Conservation (phyloP, 768 basidiomycete genomes). For the Agaricus blazei region DNA sequence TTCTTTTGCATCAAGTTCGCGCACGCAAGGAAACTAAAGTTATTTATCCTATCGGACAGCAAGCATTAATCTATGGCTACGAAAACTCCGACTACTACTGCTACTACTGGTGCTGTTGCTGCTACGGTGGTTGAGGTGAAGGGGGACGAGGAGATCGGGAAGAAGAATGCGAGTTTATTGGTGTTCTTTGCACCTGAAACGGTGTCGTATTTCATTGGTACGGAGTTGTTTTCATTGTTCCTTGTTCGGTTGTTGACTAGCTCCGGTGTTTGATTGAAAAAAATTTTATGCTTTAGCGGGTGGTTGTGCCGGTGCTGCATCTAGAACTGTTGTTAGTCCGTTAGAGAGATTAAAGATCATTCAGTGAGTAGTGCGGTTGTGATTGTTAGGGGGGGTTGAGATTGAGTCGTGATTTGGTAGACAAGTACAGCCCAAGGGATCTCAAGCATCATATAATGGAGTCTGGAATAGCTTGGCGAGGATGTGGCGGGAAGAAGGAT, state of each 20-base stretch:
- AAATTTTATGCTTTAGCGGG: slow-evolving; percentile 32
- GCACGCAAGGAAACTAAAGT: background rate
- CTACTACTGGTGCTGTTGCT: background rate
- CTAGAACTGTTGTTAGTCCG: slow-evolving; percentile 88
- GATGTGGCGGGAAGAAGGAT: slow-evolving; percentile 94
- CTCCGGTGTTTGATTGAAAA: background rate
- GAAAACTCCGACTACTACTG: background rate
- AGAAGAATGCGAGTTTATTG: slow-evolving; percentile 7
- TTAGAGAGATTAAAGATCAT: slow-evolving; percentile 95
- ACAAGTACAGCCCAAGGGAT: slow-evolving; percentile 79
- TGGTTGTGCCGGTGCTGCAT: slow-evolving; percentile 61
- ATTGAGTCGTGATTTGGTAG: slow-evolving; percentile 32
- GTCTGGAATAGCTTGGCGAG: slow-evolving; percentile 80
- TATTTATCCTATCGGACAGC: background rate
- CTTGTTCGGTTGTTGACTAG: background rate
- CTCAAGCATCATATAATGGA: slow-evolving; percentile 69
- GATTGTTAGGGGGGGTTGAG: background rate
- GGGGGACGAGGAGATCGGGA: slow-evolving; percentile 7
- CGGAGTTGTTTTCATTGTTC: slow-evolving; percentile 8
- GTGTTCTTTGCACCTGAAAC: slow-evolving; percentile 32
- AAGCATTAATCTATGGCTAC: background rate
- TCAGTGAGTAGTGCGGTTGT: slow-evolving; percentile 52
- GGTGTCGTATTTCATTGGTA: slow-evolving; percentile 40
- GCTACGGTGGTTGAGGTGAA: background rate
- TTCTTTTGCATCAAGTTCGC: background rate